Conservation (phyloP, 345 rosid genomes). For the Ceriops decandra region DNA sequence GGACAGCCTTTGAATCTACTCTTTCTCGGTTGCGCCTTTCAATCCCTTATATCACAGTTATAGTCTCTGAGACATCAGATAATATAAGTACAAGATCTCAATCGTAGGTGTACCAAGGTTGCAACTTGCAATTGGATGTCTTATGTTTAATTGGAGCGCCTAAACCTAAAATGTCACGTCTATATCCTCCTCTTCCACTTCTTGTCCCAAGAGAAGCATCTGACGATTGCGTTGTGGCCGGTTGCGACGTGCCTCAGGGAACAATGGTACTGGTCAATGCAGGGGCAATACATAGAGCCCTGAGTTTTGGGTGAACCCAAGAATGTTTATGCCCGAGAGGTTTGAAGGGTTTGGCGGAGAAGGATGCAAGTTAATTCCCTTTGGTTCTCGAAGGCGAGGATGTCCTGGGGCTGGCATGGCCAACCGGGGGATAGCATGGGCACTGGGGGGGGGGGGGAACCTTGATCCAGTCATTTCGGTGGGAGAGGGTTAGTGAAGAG, state of each 20-base stretch:
- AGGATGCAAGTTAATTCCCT: conserved; percentile 16
- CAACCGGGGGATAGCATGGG: conserved; percentile 15
- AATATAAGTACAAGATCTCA: too few species aligned
- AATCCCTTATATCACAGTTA: too few species aligned
- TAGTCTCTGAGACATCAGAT: too few species aligned
- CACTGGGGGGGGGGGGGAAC: not conserved
- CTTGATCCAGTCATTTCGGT: not conserved
- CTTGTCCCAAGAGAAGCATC: conserved; percentile 16
- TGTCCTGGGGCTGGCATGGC: conserved; percentile 19
- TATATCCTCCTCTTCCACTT: conserved; percentile 17
- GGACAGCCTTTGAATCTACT: too few species aligned
- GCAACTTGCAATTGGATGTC: not conserved
- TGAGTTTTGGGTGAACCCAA: conserved; percentile 18
- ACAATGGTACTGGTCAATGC: conserved; percentile 15
- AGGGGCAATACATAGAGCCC: conserved; percentile 20
- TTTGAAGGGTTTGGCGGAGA: conserved; percentile 13
- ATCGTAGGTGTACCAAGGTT: too few species aligned
- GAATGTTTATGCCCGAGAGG: conserved; percentile 29
- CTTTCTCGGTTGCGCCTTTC: too few species aligned
- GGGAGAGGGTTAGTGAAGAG: not conserved
- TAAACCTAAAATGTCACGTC: too few species aligned
- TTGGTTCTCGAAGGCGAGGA: conserved; percentile 12
- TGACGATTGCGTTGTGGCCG: conserved; percentile 3
- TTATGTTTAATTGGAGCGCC: too few species aligned
- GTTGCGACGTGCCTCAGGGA: conserved; percentile 3